Conservation (phyloP, 1,284 basidiomycete genomes). For the Ceratobasidium sp. region DNA sequence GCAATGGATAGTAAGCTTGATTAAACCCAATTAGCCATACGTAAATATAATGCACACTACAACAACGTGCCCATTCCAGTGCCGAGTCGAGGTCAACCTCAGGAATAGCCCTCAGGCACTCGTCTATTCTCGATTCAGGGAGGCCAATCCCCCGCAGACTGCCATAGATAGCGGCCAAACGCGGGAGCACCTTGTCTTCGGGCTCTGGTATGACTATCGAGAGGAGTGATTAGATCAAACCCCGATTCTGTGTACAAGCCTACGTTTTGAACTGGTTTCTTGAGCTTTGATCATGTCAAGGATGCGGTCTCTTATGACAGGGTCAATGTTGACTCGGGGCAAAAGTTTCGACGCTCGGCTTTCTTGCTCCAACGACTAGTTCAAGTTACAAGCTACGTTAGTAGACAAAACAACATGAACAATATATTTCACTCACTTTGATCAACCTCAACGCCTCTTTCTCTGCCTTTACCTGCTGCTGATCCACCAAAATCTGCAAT, state of each 20-base stretch:
- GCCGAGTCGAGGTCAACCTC: conserved; percentile 87
- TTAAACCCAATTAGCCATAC: conserved; percentile 35
- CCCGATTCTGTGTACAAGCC: conserved; percentile 35
- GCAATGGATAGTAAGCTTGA: conserved; percentile 74
- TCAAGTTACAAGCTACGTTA: background rate
- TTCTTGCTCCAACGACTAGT: conserved; percentile 85
- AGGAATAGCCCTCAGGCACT: conserved; percentile 69
- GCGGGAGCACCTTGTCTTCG: conserved; percentile 75
- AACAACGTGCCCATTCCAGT: conserved; percentile 81
- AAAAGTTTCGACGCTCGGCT: conserved; percentile 75
- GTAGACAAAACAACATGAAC: background rate
- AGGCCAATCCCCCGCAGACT: conserved; percentile 88
- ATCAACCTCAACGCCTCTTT: conserved; percentile 81
- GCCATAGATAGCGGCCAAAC: conserved; percentile 81
- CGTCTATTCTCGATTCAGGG: conserved; percentile 68
- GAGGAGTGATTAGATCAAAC: background rate
- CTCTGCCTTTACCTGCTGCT: conserved; percentile 85
- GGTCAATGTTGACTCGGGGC: conserved; percentile 70
- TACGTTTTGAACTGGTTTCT: conserved; percentile 50
- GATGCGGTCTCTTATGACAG: conserved; percentile 64
- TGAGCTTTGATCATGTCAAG: conserved; percentile 59
- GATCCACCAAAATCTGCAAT: conserved; percentile 76
- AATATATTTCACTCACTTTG: conserved; percentile 54
- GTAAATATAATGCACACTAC: background rate
- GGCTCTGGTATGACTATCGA: conserved; percentile 47